These are phyloP conservation scores for Ulota crispa DNA, from an alignment of 225 moss, liverwort and hornwort species.

Conservation along the genomic window DNA sequence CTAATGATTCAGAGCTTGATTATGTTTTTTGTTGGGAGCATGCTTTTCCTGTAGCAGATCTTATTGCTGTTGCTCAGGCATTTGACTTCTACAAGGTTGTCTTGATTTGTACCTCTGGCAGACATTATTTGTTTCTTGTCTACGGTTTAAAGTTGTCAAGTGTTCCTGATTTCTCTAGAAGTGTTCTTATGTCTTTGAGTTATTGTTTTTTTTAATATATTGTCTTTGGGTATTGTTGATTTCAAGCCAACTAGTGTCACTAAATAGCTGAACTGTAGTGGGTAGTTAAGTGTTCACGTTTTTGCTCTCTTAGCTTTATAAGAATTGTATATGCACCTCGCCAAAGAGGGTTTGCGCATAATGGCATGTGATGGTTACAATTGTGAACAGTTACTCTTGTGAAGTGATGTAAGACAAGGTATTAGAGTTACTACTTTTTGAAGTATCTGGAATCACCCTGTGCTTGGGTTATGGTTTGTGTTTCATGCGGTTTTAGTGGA, in stretches of 20 bases:
- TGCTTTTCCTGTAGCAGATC: too few species aligned
- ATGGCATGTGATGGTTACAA: neutral
- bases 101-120: neutral
- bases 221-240: neutral
- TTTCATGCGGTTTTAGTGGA: neutral
- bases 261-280: neutral
- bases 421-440: neutral
- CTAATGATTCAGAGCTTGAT: neutral
- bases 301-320: too few species aligned
- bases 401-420: neutral
- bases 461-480: neutral
- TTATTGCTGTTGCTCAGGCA: neutral
- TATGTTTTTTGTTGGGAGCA: neutral
- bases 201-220: neutral
- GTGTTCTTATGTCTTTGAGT: neutral
- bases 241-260: neutral
- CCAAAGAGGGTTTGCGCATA: neutral
- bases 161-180: neutral
- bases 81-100: neutral
- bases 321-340: neutral
- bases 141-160: neutral
- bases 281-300: neutral
- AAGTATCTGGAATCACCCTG: neutral
- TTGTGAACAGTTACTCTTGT: too few species aligned
- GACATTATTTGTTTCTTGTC: neutral